phyloP scores from a whole-genome alignment of 208 protist species.

The Leishmania turanica region DNA sequence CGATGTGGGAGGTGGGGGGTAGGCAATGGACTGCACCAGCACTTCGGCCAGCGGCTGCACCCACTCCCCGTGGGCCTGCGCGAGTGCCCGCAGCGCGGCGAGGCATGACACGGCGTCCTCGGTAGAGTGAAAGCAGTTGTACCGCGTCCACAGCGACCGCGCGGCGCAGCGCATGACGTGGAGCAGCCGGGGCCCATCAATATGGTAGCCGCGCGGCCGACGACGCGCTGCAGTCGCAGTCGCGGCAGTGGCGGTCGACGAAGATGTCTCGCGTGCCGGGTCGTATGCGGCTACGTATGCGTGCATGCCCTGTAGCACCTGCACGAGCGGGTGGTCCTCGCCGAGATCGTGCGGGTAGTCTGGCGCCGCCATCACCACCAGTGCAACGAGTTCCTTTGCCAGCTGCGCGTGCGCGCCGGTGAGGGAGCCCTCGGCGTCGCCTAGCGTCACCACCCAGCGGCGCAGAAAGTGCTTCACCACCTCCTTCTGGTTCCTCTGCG shows the following conservation, averaged over 20 bases:
- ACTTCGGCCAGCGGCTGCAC: conserved; percentile 64
- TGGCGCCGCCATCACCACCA: conserved; percentile 36
- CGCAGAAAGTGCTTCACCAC: conserved; percentile 68
- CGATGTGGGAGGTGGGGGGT: conserved; percentile 25
- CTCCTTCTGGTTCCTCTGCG: conserved; percentile 38
- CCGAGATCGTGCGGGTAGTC: conserved; percentile 71
- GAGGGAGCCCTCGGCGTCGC: conserved; percentile 36
- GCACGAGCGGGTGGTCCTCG: conserved; percentile 55
- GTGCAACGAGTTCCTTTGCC: conserved; percentile 56
- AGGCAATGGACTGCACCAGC: conserved; percentile 49
- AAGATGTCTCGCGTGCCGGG: background rate
- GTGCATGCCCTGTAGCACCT: conserved; percentile 60
- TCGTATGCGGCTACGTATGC: conserved; percentile 20
- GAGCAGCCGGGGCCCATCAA: conserved; percentile 47
- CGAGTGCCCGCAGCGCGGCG: conserved; percentile 55
- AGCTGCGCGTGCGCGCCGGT: conserved; percentile 39
- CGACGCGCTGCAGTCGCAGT: background rate
- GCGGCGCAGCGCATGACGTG: conserved; percentile 58
- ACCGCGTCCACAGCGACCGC: conserved; percentile 64
- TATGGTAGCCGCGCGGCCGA: conserved; percentile 29
- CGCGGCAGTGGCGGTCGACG: background rate
- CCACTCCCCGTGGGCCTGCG: conserved; percentile 53
- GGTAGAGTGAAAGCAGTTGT: conserved; percentile 40
- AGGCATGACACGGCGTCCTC: conserved; percentile 57
- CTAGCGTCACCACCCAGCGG: conserved; percentile 60